These are phyloP conservation scores for Speleostelium caveatum DNA, from an alignment of 78 protist genomes.

Conservation along the genomic window DNA sequence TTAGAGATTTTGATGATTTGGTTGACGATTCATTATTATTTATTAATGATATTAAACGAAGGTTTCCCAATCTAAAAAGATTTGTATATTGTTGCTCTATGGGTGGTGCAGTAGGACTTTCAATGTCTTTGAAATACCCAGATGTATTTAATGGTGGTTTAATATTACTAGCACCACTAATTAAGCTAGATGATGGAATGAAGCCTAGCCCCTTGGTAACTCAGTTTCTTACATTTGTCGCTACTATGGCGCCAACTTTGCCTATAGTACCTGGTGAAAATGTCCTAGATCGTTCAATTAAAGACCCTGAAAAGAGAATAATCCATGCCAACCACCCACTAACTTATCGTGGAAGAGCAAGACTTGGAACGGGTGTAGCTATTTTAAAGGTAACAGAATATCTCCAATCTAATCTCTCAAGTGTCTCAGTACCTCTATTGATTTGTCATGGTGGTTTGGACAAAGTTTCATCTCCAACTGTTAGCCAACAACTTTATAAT, in stretches of 20 bases:
- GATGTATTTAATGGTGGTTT: conserved; percentile 54
- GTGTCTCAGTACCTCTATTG: conserved; percentile 27
- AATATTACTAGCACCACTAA: conserved; percentile 52
- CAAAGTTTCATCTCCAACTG: conserved; percentile 51
- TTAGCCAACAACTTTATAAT: conserved; percentile 22
- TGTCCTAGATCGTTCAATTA: conserved; percentile 44
- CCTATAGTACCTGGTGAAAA: conserved; percentile 77
- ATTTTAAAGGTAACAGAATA: conserved; percentile 25
- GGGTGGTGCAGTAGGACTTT: conserved; percentile 68
- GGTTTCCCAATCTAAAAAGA: conserved; percentile 45
- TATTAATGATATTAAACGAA: conserved; percentile 12
- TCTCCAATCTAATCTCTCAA: conserved; percentile 15
- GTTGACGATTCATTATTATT: conserved; percentile 47
- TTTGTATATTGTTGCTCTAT: conserved; percentile 39
- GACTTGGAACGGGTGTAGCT: conserved; percentile 65
- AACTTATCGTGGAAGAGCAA: conserved; percentile 46
- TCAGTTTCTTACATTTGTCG: conserved; percentile 19
- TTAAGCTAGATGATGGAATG: conserved; percentile 65
- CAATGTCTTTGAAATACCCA: conserved; percentile 28
- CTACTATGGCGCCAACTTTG: conserved; percentile 17
- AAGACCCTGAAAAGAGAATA: conserved; percentile 47
- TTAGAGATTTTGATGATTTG: conserved; percentile 50
- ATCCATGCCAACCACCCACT: conserved; percentile 69
- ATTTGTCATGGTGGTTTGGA: conserved; percentile 56
- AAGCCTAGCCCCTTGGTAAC: conserved; percentile 28